Evolutionary conservation across 2,329 filamentous ascomycete species (phyloP), one percentile per base, ranked within the genome.

Genomic region (Pseudodiploospora longispora): DNA sequence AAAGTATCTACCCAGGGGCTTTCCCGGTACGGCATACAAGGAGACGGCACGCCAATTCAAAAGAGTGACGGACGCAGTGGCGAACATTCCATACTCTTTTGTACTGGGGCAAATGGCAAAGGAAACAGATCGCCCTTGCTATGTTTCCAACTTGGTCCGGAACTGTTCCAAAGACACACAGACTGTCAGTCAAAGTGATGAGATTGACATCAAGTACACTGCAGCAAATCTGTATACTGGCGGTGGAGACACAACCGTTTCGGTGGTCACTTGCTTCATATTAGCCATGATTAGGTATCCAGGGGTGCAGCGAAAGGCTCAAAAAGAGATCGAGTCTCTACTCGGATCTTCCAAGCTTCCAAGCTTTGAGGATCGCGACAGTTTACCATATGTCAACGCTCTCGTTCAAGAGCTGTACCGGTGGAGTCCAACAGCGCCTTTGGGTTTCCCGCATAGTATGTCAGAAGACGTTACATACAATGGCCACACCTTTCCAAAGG

Each of bases 391-490:
- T n/a, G 37, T 59, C 6, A 40, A 55, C 36, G 55, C 54, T 9
- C 30, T 59, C n/a, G 49, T 60, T 10, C 60, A 59, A 9, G 58
- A 61, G 42, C 42, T 46, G 3, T 12, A 49, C 33, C 38, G 59
- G 4, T 61, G 55, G 55, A 51, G 49, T 42, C 57, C 57, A 3
- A 47, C 57, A 5, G 53, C 56, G 0, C 59, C 62, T 1, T 9
- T 43, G 10, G 51, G 59, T 3, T 57, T 74, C 3, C 57, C 63
- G 1, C 61, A 68, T 43, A 53, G 55, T 2, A 63, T 67, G 3
- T 53, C 53, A 2, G 56, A 56, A n/a, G 53, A 47, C n/a, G 36
- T 44, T 27, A 35, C 29, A 2, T 47, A 47, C 27, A 9, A 39
- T 6, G 44, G 44, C 6, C 43, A 47, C 37, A 40, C 41, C 3